Conservation (phyloP, 2,329 filamentous ascomycete species). For the Huntiella decipiens region DNA sequence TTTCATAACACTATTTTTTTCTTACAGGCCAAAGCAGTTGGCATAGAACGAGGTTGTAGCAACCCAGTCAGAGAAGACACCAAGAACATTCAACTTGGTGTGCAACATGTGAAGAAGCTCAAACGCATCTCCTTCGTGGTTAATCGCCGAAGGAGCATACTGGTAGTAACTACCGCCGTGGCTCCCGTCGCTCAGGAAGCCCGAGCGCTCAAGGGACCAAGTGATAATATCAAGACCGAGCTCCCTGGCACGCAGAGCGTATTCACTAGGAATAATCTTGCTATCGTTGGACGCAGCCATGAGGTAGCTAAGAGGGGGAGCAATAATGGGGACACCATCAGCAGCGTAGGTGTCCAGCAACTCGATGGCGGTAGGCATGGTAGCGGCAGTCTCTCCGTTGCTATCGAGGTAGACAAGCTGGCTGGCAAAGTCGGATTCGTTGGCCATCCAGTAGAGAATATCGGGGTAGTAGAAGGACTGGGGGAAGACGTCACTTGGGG, state of each 20-base stretch:
- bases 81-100: constrained; percentile 38
- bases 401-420: constrained; percentile 49
- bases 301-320: constrained; percentile 44
- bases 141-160: constrained; percentile 32
- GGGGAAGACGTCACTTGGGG: constrained; percentile 34
- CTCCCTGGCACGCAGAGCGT: constrained; percentile 40
- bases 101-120: constrained; percentile 45
- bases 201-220: constrained; percentile 50
- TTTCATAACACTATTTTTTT: neutral
- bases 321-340: constrained; percentile 41
- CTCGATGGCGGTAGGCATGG: constrained; percentile 33
- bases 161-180: constrained; percentile 36
- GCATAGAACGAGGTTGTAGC: constrained; percentile 52
- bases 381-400: constrained; percentile 32
- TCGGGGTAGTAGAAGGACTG: constrained; percentile 49
- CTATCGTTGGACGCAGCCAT: constrained; percentile 28
- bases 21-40: constrained; percentile 39
- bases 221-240: constrained; percentile 46
- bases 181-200: constrained; percentile 33
- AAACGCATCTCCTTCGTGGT: constrained; percentile 47
- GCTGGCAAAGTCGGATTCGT: constrained; percentile 38
- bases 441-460: constrained; percentile 46
- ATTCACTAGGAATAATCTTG: constrained; percentile 42
- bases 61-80: constrained; percentile 52
- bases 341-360: constrained; percentile 35